Base-by-base conservation (phyloP, 139 green algal genomes). In the Chlorella sp. region DNA sequence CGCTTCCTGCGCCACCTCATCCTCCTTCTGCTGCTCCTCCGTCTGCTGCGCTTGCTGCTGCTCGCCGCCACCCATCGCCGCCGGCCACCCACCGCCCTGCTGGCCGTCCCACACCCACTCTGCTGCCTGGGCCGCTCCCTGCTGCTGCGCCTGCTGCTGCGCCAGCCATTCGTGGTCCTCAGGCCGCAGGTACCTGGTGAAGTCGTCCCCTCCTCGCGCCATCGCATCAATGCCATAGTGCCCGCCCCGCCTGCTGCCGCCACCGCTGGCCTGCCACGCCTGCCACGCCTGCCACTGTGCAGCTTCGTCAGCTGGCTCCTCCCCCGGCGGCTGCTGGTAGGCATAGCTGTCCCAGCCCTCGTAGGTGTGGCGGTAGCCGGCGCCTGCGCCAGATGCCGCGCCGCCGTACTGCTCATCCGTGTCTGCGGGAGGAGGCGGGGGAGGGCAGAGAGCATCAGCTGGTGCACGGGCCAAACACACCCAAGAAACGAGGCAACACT, bases 331-430 rank as follows among this genome's bases (percentile, higher is more conserved):
- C 32, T 76, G 73, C 43, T 65, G 38, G 73, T 86, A 76, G 20
- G 64, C 51, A n/a, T 58, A 76, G n/a, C 74, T 17, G 43, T 86
- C 82, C 82, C 82, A 86, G 17, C 82, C 82, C n/a, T 81, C 70
- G 40, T 86, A 81, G 26, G 62, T 9, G 32, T 86, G 72, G 40
- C 30, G 7, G 82, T 86, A 82, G 19, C 40, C 16, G 6, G 51
- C 51, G 9, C 51, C 51, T 11, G 13, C 51, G 14, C 11, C 22
- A 8, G 36, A 26, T 28, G 30, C 56, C 64, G 17, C 51, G 51
- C 56, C 82, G 41, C 82, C 46, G 26, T 85, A 88, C 58, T 90
- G 83, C 28, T 24, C 83, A 22, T 78, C 44, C 1, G 83, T 90
- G 58, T 88, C 82, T 86, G 82, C 82, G 2, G 40, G 51, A 2